A percentile compares a stretch with the other conserved stretches of the same genome.
Evolutionary conservation across 1,139 yeast species (phyloP).

Genomic region (Ogataea hybrid): DNA sequence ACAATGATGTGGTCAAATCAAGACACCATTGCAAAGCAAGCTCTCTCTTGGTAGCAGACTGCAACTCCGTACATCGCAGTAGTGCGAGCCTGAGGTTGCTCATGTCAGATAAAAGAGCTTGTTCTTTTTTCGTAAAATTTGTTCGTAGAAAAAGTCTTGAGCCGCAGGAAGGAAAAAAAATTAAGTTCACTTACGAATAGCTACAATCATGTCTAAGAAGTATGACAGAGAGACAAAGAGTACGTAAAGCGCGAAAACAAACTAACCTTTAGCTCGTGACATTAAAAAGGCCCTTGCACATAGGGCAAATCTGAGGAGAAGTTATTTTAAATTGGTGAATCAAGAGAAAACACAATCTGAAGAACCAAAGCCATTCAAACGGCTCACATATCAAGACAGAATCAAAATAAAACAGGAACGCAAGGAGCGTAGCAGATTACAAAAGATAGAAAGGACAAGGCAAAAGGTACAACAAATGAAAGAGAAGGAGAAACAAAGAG

Average conservation of each 20-base stretch:
- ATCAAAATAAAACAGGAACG: constrained; percentile 31
- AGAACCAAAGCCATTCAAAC: constrained; percentile 15
- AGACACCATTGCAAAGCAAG: constrained; percentile 27
- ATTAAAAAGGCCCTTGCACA: constrained; percentile 79
- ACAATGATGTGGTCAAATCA: constrained; percentile 12
- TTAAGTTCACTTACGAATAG: constrained; percentile 1
- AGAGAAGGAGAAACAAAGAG: constrained; percentile 24
- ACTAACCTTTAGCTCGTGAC: constrained; percentile 37
- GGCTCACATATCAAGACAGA: constrained; percentile 34
- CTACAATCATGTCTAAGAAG: constrained; percentile 11
- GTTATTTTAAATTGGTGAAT: constrained; percentile 76
- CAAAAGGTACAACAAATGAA: constrained; percentile 25
- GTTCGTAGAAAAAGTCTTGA: constrained; percentile 1
- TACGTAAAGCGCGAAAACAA: constrained; percentile 7
- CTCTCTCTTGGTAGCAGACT: constrained; percentile 24
- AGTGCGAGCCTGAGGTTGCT: constrained; percentile 25
- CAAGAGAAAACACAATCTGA: constrained; percentile 41
- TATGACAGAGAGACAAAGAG: constrained; percentile 30
- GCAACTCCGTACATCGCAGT: constrained; percentile 25
- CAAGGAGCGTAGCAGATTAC: constrained; percentile 28
- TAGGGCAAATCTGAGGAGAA: constrained; percentile 79
- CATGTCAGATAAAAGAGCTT: constrained; percentile 13
- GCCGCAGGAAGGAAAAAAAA: constrained; percentile 5
- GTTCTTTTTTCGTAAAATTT: constrained; percentile 2
- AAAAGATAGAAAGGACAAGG: constrained; percentile 28